Evolutionary conservation across 176 grass and related monocot species (phyloP), one percentile per base, ranked within the genome.

Genomic region (Hsuehochloa calcarea): DNA sequence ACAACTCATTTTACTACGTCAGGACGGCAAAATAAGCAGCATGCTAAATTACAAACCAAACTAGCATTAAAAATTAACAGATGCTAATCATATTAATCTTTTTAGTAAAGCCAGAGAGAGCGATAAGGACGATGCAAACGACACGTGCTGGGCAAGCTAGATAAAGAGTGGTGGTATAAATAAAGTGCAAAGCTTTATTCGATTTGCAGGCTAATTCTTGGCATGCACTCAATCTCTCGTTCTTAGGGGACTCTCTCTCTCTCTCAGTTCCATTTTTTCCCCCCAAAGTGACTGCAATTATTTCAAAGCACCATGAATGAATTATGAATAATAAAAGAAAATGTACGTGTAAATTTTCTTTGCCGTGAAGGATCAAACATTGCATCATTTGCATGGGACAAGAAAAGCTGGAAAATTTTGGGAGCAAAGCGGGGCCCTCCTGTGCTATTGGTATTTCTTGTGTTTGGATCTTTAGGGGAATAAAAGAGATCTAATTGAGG

Each of bases 191-290:
- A 86, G 16, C 82, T 91, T 89, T 91, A 91, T 91, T 93, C 89
- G 67, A 84, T 84, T 65, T 89, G 86, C 59, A 79, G 58, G 74
- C 82, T 76, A 93, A 91, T 86, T 93, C 92, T 91, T 88, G 82
- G 19, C 61, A 79, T 37, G 34, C 84, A 93, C 92, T 91, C 92
- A 86, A 88, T 86, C 70, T 75, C 85, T 45, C 72, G 2, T 70
- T 26, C 34, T 45, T 62, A 86, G 54, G 3, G 4, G n/a, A n/a
- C 40, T 10, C 41, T 10, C 41, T 43, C 8, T 43, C 40, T 41
- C 41, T 10, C 9, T 43, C 40, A 6, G 2, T 26, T 79, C 11
- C 1, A 81, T 25, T 82, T 50, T 78, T 60, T 39, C 8, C 31
- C 65, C n/a, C n/a, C n/a, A n/a, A 9, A 45, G 69, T 9, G 80